Evolutionary conservation across 2,329 filamentous ascomycete genomes (phyloP).

Genomic region (Elsinoe arachidis): DNA sequence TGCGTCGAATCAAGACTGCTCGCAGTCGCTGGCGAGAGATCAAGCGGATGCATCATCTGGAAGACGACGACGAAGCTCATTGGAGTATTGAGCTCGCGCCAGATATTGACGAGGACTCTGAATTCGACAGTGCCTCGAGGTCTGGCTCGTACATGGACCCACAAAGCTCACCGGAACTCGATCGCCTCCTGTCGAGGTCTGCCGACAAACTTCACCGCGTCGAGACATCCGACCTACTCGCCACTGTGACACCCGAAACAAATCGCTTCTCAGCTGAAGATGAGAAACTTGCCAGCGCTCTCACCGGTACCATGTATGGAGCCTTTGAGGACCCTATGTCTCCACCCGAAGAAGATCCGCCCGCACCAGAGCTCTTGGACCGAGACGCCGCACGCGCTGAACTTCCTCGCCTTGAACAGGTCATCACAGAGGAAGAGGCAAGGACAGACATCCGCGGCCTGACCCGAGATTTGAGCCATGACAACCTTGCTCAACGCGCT

Average conservation of each 20-base stretch:
- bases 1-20: constrained; percentile 44
- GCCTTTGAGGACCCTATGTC: constrained; percentile 46
- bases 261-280: constrained; percentile 2
- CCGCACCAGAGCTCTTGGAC: background rate
- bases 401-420: constrained; percentile 12
- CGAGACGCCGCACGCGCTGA: constrained; percentile 17
- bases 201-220: background rate
- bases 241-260: constrained; percentile 14
- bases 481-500: constrained; percentile 36
- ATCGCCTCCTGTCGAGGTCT: background rate
- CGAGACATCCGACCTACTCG: constrained; percentile 11
- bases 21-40: constrained; percentile 21
- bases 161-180: constrained; percentile 4
- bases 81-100: constrained; percentile 82
- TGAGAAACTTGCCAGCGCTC: constrained; percentile 29
- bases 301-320: constrained; percentile 73
- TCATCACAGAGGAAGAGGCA: constrained; percentile 8
- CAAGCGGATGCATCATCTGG: constrained; percentile 15
- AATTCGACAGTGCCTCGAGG: constrained; percentile 29
- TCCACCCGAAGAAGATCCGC: background rate
- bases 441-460: constrained; percentile 1
- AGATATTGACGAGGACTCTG: constrained; percentile 44
- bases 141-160: background rate
- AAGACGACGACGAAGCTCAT: constrained; percentile 45
- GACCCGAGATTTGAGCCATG: constrained; percentile 23